Conservation (phyloP, 768 basidiomycete species). For the Tephrocybe sp. region DNA sequence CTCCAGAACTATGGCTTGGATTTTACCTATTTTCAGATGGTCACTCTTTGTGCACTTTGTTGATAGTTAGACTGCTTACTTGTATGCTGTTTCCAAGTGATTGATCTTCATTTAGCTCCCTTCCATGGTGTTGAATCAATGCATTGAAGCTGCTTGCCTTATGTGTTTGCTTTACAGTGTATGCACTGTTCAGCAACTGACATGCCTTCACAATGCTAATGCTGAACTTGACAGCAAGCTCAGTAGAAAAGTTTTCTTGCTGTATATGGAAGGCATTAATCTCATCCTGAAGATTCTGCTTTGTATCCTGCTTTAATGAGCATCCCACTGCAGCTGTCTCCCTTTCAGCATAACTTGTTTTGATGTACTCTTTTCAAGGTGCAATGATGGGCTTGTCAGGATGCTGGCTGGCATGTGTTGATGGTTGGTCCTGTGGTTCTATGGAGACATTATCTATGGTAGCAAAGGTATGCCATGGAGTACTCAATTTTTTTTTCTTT, state of each 20-base stretch:
- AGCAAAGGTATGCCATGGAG: background rate
- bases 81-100: too few species aligned
- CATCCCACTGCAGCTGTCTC: background rate
- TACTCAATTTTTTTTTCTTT: background rate
- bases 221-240: slow-evolving; percentile 2
- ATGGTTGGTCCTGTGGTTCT: background rate
- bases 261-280: background rate
- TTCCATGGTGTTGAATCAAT: background rate
- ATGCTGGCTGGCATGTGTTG: background rate
- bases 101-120: background rate
- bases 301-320: background rate
- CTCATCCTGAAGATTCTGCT: background rate
- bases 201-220: background rate
- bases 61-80: background rate
- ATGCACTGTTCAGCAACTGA: background rate
- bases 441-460: background rate
- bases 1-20: background rate
- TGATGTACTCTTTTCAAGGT: background rate
- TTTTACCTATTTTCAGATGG: background rate
- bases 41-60: background rate
- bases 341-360: background rate
- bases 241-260: background rate
- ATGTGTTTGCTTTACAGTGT: background rate
- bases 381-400: background rate
- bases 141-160: background rate